Conservation (phyloP, 2,329 filamentous ascomycete species). For the Cladosporium sp. region DNA sequence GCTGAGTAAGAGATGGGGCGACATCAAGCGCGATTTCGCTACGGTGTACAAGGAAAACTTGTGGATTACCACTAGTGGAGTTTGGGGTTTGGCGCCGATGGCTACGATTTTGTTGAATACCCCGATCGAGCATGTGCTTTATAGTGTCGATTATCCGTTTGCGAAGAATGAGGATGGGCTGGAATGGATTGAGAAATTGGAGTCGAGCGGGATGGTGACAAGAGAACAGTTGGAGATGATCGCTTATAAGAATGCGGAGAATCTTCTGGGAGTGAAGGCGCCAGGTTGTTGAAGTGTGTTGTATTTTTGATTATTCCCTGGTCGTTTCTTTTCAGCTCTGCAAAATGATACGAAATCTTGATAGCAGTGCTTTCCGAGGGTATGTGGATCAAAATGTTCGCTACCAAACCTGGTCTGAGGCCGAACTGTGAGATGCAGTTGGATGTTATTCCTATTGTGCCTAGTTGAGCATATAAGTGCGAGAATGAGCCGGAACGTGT, state of each 20-base stretch:
- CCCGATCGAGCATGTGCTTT: slow-evolving; percentile 48
- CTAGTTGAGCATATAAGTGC: too few relatives aligned
- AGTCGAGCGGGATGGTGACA: slow-evolving; percentile 47
- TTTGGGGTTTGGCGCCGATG: slow-evolving; percentile 50
- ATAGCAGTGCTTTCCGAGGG: too few relatives aligned
- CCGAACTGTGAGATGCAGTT: too few relatives aligned
- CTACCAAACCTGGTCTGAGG: too few relatives aligned
- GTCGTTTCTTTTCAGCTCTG: too few relatives aligned
- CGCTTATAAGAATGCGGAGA: slow-evolving; percentile 48
- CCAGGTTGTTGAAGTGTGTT: neutral
- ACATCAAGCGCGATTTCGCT: slow-evolving; percentile 37
- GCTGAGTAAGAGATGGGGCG: slow-evolving; percentile 26
- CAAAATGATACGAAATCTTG: too few relatives aligned
- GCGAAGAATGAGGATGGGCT: slow-evolving; percentile 47
- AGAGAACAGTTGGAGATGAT: slow-evolving; percentile 47
- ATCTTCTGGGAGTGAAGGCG: slow-evolving; percentile 37
- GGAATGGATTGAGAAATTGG: slow-evolving; percentile 47
- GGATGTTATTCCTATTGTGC: too few relatives aligned
- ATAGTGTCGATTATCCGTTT: slow-evolving; percentile 58
- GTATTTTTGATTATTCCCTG: too few relatives aligned
- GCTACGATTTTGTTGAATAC: slow-evolving; percentile 35
- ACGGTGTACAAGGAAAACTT: slow-evolving; percentile 47
- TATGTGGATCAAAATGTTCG: too few relatives aligned
- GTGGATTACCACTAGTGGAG: slow-evolving; percentile 56
- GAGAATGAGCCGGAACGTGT: too few relatives aligned